A percentile compares a stretch with the other conserved stretches of the same genome.
phyloP scores from a whole-genome alignment of 2,329 filamentous ascomycete species.

The Neofusicoccum parvum region DNA sequence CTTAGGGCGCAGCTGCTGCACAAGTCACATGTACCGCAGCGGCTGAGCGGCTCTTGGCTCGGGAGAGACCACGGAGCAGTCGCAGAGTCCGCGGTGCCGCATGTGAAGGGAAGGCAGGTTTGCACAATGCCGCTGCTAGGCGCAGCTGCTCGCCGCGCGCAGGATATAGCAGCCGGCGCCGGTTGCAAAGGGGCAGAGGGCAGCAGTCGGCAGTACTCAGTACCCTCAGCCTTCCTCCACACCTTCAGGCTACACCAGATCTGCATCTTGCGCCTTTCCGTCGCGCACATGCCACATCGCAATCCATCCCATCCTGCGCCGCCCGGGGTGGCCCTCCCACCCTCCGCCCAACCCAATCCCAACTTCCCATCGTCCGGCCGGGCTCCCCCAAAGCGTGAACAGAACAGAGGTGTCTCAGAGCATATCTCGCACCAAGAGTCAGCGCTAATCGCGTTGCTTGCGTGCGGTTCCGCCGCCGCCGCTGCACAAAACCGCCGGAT shows the following conservation, averaged over 20 bases:
- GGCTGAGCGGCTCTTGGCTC: neutral
- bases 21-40: neutral
- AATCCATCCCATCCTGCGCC: neutral
- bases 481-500: neutral
- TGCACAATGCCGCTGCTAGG: neutral
- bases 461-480: neutral
- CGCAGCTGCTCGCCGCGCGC: neutral
- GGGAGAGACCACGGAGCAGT: neutral
- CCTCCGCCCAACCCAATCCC: neutral
- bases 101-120: neutral
- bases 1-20: neutral
- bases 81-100: neutral
- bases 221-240: neutral
- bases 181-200: neutral
- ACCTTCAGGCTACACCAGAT: neutral
- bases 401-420: neutral
- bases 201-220: neutral
- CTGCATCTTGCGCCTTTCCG: neutral
- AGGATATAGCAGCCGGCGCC: neutral
- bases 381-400: neutral
- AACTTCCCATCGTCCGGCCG: neutral
- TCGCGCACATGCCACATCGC: conserved; percentile 6
- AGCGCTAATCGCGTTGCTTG: neutral
- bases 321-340: neutral
- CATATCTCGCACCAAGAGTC: neutral